Evolutionary conservation across 257 asterid genomes (phyloP), one percentile per base, ranked within the genome.

Genomic region (Fraxinus quadrangulata): DNA sequence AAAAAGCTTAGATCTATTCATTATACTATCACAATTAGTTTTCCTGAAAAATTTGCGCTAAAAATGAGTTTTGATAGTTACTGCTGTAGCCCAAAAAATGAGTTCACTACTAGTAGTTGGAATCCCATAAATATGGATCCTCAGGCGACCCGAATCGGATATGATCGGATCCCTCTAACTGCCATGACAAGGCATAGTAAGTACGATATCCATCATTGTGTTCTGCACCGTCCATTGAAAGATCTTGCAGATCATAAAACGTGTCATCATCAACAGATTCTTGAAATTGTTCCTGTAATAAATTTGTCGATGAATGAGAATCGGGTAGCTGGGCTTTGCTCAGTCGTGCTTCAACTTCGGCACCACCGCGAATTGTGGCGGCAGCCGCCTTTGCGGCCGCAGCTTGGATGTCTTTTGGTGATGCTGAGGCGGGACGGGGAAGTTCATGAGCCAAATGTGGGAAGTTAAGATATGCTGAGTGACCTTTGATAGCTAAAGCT

Each of bases 401-500:
- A 5, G 24, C 65, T 54, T 54, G 65, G 65, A 54, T 54, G 26
- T 54, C 65, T 11, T 54, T 54, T 0, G 65, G 65, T n/a, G 26
- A 54, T 5, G 65, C n/a, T 10, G 65, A 54, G 26, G 24, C 65
- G 10, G 65, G 65, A 11, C 28, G 4, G 85, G 85, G 37, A 81
- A 84, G 61, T 81, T 78, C 13, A n/a, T 19, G 65, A 54, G 65
- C 65, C 65, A 54, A n/a, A 54, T 54, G 26, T 54, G 65, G 65
- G 65, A 54, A 54, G 65, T 54, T 54, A n/a, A 81, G 63, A 5
- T 63, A 26, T 0, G 86, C 84, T 6, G 79, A 77, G 1, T 82
- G 42, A 2, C 88, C 84, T 74, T 73, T 84, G n/a, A 82, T 30
- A 26, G 86, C 86, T 13, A 85, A 21, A 10, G 82, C 70, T 4